Evolutionary conservation across 305 asterid species (phyloP), one percentile per base, ranked within the genome.

Genomic region (Euphrasia arctica): DNA sequence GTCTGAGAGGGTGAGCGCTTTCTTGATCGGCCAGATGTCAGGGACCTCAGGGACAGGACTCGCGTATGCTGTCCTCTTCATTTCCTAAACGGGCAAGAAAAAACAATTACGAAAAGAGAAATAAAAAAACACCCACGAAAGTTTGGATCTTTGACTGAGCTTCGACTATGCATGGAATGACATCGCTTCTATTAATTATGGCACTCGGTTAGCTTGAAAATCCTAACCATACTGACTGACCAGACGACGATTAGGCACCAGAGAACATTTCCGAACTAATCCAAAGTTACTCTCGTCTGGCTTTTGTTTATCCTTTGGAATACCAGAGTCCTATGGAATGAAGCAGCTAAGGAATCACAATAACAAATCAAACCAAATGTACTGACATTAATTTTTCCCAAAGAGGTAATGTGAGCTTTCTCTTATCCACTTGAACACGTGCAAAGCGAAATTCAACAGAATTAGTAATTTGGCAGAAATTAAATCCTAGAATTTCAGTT

Each of bases 11-110:
- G 85, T 80, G 70, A 80, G 83, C 45, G 83, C 79, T 68, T 80
- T 78, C 28, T 45, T 80, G 61, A 80, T 80, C 42, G 85, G 85
- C 85, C 85, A 80, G 34, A 72, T 80, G 70, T 80, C 82, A 59
- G 64, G 74, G 70, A 75, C 65, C 70, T 63, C 79, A 61, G 80
- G 75, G 52, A 57, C 74, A 66, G 77, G 61, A 54, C 55, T 64
- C 60, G 69, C 72, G 70, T 75, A 77, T 42, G 79, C 15, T 25
- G 78, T 57, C 75, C 82, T 72, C 77, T 77, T 80, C 85, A 80
- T 80, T 64, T 57, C 56, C 56, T 50, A 50, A 58, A 45, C 62
- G 1, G 22, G 27, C 25, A 13, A 60, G 43, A 39, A 36, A 39
- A 8, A 7, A 7, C 3, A 29, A 36, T 36, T 5, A 36, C 22